Conservation (phyloP, 139 green algal species). For the Asterochloris erici region DNA sequence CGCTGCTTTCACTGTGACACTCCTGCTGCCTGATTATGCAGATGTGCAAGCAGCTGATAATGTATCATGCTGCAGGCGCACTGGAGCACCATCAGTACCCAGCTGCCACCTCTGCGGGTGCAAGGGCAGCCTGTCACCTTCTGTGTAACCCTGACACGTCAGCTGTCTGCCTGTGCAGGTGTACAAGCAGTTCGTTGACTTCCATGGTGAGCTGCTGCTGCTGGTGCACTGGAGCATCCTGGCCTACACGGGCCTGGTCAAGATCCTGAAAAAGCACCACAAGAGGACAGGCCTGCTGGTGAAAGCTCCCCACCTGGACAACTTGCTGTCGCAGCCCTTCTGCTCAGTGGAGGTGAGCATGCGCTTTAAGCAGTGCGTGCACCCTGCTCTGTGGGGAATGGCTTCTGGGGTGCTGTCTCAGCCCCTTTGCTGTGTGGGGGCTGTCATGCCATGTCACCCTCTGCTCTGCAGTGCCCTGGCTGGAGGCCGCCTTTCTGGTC, state of each 20-base stretch:
- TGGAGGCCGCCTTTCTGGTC: too few relatives aligned
- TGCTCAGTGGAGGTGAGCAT: constrained; percentile 65
- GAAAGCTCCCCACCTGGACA: constrained; percentile 52
- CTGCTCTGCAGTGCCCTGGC: neutral
- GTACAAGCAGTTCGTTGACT: constrained; percentile 53
- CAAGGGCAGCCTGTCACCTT: too few relatives aligned
- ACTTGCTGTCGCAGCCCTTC: constrained; percentile 76
- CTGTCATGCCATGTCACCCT: neutral
- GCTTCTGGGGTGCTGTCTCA: too few relatives aligned
- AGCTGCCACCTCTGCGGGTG: neutral
- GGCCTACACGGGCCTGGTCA: constrained; percentile 74
- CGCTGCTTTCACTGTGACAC: too few relatives aligned
- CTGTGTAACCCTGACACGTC: neutral
- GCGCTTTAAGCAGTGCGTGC: neutral
- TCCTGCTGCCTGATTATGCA: too few relatives aligned
- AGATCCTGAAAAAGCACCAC: constrained; percentile 91
- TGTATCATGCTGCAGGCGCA: neutral
- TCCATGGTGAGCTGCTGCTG: constrained; percentile 79
- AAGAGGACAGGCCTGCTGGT: constrained; percentile 75
- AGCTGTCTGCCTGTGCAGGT: neutral
- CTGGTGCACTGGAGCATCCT: constrained; percentile 79
- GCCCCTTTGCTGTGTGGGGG: too few relatives aligned
- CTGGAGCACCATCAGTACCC: neutral
- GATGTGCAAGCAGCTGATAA: neutral
- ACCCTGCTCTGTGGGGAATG: too few relatives aligned